Percentiles rank a stretch among this genome's conserved stretches.
These are phyloP conservation scores for Plenodomus tracheiphilus DNA, from an alignment of 2,329 filamentous ascomycete genomes.

Conservation along the genomic window DNA sequence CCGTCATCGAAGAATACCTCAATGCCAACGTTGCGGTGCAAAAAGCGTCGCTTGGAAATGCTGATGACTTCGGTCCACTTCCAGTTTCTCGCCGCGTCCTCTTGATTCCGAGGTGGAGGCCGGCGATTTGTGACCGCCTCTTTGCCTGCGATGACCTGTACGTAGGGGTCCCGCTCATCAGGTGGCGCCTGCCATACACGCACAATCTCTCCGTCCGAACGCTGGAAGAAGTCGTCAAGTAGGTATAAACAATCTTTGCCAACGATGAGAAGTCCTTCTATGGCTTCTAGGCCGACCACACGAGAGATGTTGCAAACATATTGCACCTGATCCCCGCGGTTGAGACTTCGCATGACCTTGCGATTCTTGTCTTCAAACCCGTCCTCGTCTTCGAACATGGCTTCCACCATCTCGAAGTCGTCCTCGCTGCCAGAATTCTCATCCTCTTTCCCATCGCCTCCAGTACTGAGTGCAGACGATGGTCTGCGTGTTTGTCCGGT, in stretches of 20 bases:
- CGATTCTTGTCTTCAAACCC: slow-evolving; percentile 97
- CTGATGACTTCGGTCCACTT: slow-evolving; percentile 93
- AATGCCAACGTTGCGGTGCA: slow-evolving; percentile 94
- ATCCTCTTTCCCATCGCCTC: slow-evolving; percentile 44
- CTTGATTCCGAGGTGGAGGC: slow-evolving; percentile 36
- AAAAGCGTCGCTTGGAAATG: slow-evolving; percentile 90
- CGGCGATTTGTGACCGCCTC: slow-evolving; percentile 59
- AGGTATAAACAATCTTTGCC: slow-evolving; percentile 92
- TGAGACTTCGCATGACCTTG: slow-evolving; percentile 92
- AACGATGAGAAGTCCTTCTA: slow-evolving; percentile 89
- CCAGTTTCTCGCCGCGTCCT: slow-evolving; percentile 86
- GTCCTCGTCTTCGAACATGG: slow-evolving; percentile 82
- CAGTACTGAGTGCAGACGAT: slow-evolving; percentile 19
- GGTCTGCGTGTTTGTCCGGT: slow-evolving; percentile 23
- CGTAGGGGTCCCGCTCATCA: slow-evolving; percentile 92
- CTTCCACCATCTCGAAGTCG: slow-evolving; percentile 94
- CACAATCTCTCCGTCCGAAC: slow-evolving; percentile 93
- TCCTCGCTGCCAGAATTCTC: slow-evolving; percentile 66
- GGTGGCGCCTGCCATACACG: slow-evolving; percentile 91
- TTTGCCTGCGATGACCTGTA: slow-evolving; percentile 87
- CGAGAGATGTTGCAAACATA: slow-evolving; percentile 94
- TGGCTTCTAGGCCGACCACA: slow-evolving; percentile 89
- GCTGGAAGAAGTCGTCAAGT: slow-evolving; percentile 94
- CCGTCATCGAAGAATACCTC: slow-evolving; percentile 98
- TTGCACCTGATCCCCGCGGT: slow-evolving; percentile 88